Base-by-base conservation (phyloP, 2,329 filamentous ascomycete species). In the Elsinoe ampelina region DNA sequence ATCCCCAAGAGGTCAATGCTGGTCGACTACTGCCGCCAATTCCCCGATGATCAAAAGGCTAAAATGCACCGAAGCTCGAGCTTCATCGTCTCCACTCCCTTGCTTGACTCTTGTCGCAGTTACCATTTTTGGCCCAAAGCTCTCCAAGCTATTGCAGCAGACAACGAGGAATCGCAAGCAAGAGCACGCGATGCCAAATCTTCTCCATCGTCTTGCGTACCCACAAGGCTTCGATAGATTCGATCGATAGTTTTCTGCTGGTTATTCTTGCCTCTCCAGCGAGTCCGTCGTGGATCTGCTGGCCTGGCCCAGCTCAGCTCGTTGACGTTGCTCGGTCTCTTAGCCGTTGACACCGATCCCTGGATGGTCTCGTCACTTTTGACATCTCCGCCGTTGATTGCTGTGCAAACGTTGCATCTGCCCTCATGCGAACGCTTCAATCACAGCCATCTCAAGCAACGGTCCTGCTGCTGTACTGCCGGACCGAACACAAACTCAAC, bases 381-480 rank as follows among this genome's bases (percentile, higher is more conserved):
- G 2, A 8, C 48, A 7, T 39, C 12, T 15, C 13, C 48, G 26
- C 15, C 38, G 26, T 17, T 35, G 26, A 17, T 26, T 50, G 26
- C 45, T 50, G 45, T 20, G 45, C 26, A 50, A 6, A 36, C 45
- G 26, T 50, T 35, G 30, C 11, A 50, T 11, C 20, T 13, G n/a
- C 17, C 5, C 19, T 50, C 45, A 50, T 50, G 45, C 45, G 45
- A 50, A 50, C 45, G 30, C 45, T 50, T 50, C 45, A 35, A 50
- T 50, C 43, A 13, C 41, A 45, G 41, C 41, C 41, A 30, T n/a
- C 41, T 20, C 15, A 22, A 43, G 19, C 38, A 41, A 41, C 38
- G 38, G 11, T 17, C n/a, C 17, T 6, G 12, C 17, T n/a, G n/a
- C n/a, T n/a, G n/a, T 19, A 45, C 41, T 45, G 10, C 41, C 20